Percentiles rank a stretch among this genome's conserved stretches.
Conservation (phyloP, 2,329 filamentous ascomycete genomes). For the Emmonsia crescens region DNA sequence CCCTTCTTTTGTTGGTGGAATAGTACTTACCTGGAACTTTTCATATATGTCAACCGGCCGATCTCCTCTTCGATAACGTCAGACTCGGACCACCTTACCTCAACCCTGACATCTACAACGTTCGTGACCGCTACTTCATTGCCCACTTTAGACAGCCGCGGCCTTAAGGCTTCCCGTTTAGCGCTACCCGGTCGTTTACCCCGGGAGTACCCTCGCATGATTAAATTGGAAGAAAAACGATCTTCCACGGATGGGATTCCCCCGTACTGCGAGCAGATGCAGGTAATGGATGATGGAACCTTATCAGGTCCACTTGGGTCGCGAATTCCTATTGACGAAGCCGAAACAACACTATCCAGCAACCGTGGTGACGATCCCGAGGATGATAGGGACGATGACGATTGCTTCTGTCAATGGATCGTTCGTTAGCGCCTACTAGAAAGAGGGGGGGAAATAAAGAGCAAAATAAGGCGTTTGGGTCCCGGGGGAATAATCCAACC, state of each 20-base stretch:
- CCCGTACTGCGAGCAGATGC: conserved; percentile 57
- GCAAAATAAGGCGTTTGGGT: conserved; percentile 4
- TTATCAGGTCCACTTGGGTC: conserved; percentile 16
- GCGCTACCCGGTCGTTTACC: neutral
- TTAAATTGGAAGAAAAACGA: conserved; percentile 58
- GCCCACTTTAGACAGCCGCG: conserved; percentile 11
- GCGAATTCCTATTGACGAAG: neutral
- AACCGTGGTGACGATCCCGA: neutral
- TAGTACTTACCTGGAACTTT: conserved; percentile 53
- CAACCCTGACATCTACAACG: conserved; percentile 11
- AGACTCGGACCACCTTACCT: conserved; percentile 8
- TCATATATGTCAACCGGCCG: conserved; percentile 47
- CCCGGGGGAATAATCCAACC: neutral
- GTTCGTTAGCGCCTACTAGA: conserved; percentile 3
- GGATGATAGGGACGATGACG: neutral
- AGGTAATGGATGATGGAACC: conserved; percentile 43
- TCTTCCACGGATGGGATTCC: conserved; percentile 29
- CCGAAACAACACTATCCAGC: conserved; percentile 14
- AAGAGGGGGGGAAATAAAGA: neutral
- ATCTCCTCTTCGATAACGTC: conserved; percentile 1
- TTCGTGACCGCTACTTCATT: conserved; percentile 13
- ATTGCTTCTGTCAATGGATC: conserved; percentile 13
- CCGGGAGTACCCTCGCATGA: conserved; percentile 42
- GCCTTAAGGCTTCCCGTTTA: conserved; percentile 11
- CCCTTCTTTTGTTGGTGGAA: conserved; percentile 66